phyloP scores from a whole-genome alignment of 257 asterid genomes.

The Petunia axillaris region DNA sequence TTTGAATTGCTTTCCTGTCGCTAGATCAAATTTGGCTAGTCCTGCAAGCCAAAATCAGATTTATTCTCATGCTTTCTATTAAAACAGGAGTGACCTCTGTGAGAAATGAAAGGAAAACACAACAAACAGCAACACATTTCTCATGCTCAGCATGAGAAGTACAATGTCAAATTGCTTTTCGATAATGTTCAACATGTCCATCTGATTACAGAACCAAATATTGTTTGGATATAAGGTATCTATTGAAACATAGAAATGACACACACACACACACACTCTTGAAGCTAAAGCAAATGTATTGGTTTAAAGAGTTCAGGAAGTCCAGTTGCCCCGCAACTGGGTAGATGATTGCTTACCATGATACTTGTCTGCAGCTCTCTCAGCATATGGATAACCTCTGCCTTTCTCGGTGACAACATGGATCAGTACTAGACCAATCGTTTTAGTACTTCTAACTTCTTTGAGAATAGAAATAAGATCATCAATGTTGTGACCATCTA shows the following conservation, averaged over 20 bases:
- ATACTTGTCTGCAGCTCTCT: constrained; percentile 91
- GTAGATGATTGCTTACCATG: constrained; percentile 57
- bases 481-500: constrained; percentile 88
- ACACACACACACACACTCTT: neutral
- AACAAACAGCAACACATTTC: neutral
- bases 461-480: constrained; percentile 77
- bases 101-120: neutral
- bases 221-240: neutral
- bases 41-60: constrained; percentile 46
- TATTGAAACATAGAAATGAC: neutral
- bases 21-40: constrained; percentile 88
- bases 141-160: neutral
- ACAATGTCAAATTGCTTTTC: neutral
- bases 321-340: neutral
- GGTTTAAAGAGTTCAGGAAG: constrained; percentile 5
- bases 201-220: neutral
- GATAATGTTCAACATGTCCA: neutral
- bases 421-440: constrained; percentile 87
- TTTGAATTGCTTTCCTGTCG: constrained; percentile 89
- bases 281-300: neutral
- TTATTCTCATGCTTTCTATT: neutral
- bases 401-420: constrained; percentile 97
- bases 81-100: neutral
- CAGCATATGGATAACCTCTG: constrained; percentile 95
- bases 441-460: constrained; percentile 89